Conservation (phyloP, 2,329 filamentous ascomycete genomes). For the Hypomyces rosellus region DNA sequence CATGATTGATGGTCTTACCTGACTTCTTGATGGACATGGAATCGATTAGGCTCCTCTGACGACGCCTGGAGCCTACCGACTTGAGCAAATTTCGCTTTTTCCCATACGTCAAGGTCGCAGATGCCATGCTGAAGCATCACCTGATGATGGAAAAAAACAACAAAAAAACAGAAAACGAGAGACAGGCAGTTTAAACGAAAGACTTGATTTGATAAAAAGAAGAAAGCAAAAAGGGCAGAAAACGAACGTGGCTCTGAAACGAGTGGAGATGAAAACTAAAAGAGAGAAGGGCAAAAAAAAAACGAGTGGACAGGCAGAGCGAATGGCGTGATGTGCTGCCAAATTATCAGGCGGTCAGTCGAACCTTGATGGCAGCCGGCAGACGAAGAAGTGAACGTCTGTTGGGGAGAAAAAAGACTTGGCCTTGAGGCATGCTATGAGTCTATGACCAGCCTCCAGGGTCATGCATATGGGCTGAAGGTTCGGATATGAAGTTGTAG, state of each 20-base stretch:
- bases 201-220: conserved; percentile 11
- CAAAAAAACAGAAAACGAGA: conserved; percentile 4
- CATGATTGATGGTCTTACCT: conserved; percentile 11
- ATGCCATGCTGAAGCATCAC: conserved; percentile 18
- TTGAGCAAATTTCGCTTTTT: conserved; percentile 25
- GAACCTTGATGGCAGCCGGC: neutral
- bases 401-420: neutral
- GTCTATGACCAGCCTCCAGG: conserved; percentile 7
- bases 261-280: neutral
- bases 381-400: conserved; percentile 2
- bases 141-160: neutral
- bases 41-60: conserved; percentile 16
- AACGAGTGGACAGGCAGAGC: neutral
- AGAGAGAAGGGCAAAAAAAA: conserved; percentile 1
- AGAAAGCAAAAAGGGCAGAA: neutral
- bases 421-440: conserved; percentile 4
- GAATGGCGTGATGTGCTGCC: conserved; percentile 3
- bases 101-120: conserved; percentile 21
- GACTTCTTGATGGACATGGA: conserved; percentile 13
- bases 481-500: conserved; percentile 2
- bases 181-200: conserved; percentile 3
- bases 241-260: neutral
- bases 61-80: conserved; percentile 21
- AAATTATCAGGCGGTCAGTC: neutral
- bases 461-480: conserved; percentile 8